A percentile compares a stretch with the other conserved stretches of the same genome.
phyloP scores from a whole-genome alignment of 306 rosid species.

The Canavalia ensiformis region DNA sequence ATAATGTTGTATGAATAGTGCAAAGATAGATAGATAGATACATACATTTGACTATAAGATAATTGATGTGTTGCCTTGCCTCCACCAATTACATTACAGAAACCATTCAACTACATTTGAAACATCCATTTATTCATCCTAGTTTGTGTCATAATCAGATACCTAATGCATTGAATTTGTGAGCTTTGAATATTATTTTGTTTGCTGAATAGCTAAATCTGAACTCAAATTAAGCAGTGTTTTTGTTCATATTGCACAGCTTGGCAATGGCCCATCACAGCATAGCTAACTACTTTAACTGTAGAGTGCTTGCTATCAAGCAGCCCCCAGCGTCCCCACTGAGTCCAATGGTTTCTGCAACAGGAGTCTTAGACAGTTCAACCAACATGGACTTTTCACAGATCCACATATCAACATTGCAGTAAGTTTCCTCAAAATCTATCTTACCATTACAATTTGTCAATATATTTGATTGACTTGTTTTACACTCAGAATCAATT shows the following conservation, averaged over 20 bases:
- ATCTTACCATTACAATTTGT: neutral
- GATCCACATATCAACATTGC: slow-evolving; percentile 59
- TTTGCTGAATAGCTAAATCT: slow-evolving; percentile 24
- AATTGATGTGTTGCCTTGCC: slow-evolving; percentile 7
- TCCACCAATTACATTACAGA: slow-evolving; percentile 3
- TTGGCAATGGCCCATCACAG: slow-evolving; percentile 66
- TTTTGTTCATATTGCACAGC: slow-evolving; percentile 55
- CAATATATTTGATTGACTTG: neutral
- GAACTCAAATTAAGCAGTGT: slow-evolving; percentile 48
- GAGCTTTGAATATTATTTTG: neutral
- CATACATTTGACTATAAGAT: slow-evolving; percentile 12
- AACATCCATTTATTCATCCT: slow-evolving; percentile 4
- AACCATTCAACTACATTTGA: slow-evolving; percentile 31
- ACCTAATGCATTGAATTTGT: slow-evolving; percentile 30
- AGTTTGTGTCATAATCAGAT: slow-evolving; percentile 43
- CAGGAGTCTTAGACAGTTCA: slow-evolving; percentile 52
- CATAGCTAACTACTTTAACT: slow-evolving; percentile 63
- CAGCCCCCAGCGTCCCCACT: slow-evolving; percentile 53
- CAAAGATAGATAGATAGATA: slow-evolving; percentile 19
- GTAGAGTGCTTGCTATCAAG: slow-evolving; percentile 79
- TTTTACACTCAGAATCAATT: neutral
- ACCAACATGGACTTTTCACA: slow-evolving; percentile 78
- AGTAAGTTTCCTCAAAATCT: slow-evolving; percentile 52
- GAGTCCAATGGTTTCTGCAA: slow-evolving; percentile 42
- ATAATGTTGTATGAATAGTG: neutral